Conservation (phyloP, 495 filamentous ascomycete genomes). For the Penicillium ochrochloron region DNA sequence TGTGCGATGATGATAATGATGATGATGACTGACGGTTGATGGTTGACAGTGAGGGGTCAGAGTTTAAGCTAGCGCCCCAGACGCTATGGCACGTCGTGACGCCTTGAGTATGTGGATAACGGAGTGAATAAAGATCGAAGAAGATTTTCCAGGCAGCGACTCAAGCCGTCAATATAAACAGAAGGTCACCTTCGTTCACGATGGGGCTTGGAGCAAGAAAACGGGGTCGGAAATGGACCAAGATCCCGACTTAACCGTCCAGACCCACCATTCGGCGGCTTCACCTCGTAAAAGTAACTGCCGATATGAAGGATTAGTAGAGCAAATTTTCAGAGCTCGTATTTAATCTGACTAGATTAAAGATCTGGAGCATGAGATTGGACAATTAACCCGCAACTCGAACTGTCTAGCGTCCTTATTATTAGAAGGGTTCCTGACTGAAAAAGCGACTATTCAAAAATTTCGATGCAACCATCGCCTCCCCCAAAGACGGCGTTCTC, state of each 20-base stretch:
- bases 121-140: not conserved
- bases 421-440: not conserved
- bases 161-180: slow-evolving; percentile 17
- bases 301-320: slow-evolving; percentile 7
- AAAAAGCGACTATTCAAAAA: not conserved
- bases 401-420: not conserved
- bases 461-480: slow-evolving; percentile 12
- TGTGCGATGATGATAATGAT: not conserved
- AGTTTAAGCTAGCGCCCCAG: not conserved
- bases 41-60: not conserved
- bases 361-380: not conserved
- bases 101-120: not conserved
- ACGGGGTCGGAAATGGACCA: slow-evolving; percentile 7
- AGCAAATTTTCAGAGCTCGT: not conserved
- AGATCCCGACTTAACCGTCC: slow-evolving; percentile 30
- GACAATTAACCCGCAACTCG: not conserved
- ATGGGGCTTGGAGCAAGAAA: slow-evolving; percentile 14
- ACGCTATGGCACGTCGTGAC: not conserved
- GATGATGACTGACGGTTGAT: not conserved
- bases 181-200: slow-evolving; percentile 1
- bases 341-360: not conserved
- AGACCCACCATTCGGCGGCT: slow-evolving; percentile 28
- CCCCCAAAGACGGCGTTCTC: slow-evolving; percentile 1
- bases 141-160: slow-evolving; percentile 7
- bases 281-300: slow-evolving; percentile 17